A percentile compares a stretch with the other conserved stretches of the same genome.
phyloP scores from a whole-genome alignment of 345 rosid genomes.

The Eucalyptus marginata region DNA sequence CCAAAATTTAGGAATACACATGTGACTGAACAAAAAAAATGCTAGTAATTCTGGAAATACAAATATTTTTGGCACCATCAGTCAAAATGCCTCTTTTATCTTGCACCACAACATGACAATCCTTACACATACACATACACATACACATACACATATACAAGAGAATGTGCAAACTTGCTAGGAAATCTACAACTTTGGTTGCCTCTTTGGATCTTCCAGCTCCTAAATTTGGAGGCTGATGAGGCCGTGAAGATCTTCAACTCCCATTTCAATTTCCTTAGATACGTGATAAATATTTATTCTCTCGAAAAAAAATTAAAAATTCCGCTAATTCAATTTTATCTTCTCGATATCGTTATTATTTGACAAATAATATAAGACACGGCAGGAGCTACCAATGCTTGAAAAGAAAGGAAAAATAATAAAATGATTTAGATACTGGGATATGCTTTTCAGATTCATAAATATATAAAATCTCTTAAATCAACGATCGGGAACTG shows the following conservation, averaged over 20 bases:
- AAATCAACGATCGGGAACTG: rapidly evolving
- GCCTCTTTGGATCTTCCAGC: background rate
- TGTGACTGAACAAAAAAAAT: no score
- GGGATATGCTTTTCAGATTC: background rate
- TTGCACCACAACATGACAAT: background rate
- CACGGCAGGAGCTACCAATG: background rate
- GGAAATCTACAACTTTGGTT: background rate
- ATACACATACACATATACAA: background rate
- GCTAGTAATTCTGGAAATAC: background rate
- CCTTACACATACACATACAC: background rate
- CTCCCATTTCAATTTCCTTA: background rate
- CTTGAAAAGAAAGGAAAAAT: background rate
- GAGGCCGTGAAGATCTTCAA: background rate
- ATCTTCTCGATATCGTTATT: background rate
- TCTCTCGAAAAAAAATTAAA: background rate
- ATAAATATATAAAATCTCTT: rapidly evolving
- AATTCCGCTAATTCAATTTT: background rate
- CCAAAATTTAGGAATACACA: no score
- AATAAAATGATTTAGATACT: background rate
- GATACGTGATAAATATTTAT: background rate
- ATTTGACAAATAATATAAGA: background rate
- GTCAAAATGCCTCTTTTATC: background rate
- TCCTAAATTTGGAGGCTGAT: background rate
- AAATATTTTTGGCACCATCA: background rate
- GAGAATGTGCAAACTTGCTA: background rate